A percentile compares a stretch with the other conserved stretches of the same genome.
These are phyloP conservation scores for Pseudogymnoascus sp. DNA, from an alignment of 2,329 filamentous ascomycete genomes.

Conservation along the genomic window DNA sequence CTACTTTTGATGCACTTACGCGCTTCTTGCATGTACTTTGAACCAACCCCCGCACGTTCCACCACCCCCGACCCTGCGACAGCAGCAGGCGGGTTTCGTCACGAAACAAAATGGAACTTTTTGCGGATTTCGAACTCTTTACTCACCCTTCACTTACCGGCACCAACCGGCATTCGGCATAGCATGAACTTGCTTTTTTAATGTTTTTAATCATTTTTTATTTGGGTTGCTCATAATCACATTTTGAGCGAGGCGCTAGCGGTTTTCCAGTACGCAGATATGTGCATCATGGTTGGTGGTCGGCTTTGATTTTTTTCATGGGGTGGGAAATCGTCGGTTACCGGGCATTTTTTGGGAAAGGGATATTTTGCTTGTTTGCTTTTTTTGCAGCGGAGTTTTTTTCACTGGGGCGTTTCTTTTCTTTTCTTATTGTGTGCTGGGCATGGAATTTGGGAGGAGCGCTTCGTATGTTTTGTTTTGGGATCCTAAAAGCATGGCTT, in stretches of 20 bases:
- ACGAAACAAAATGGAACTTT: not conserved
- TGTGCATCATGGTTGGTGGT: not conserved
- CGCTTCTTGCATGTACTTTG: constrained; percentile 6
- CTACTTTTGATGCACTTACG: constrained; percentile 2
- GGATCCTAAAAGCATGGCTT: constrained; percentile 9
- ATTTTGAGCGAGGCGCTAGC: constrained; percentile 7
- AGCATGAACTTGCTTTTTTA: constrained; percentile 9
- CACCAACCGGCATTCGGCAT: constrained; percentile 7
- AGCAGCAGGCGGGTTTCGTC: not conserved
- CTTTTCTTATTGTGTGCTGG: not conserved
- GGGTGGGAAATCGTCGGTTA: not conserved
- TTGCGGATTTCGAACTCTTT: constrained; percentile 6
- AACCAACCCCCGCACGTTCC: not conserved
- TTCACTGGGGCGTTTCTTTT: not conserved
- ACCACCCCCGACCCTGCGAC: not conserved
- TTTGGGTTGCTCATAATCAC: constrained; percentile 2
- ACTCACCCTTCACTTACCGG: constrained; percentile 1
- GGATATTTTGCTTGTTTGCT: constrained; percentile 5
- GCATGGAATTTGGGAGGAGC: constrained; percentile 9
- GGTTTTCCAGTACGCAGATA: not conserved
- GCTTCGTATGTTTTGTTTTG: not conserved
- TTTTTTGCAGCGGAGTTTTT: not conserved
- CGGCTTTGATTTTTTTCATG: not conserved
- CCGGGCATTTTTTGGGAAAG: not conserved
- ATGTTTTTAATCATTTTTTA: not conserved